A percentile compares a stretch with the other conserved stretches of the same genome.
These are phyloP conservation scores for Ganoderma resinaceum DNA, from an alignment of 1,284 basidiomycete genomes.

Conservation along the genomic window DNA sequence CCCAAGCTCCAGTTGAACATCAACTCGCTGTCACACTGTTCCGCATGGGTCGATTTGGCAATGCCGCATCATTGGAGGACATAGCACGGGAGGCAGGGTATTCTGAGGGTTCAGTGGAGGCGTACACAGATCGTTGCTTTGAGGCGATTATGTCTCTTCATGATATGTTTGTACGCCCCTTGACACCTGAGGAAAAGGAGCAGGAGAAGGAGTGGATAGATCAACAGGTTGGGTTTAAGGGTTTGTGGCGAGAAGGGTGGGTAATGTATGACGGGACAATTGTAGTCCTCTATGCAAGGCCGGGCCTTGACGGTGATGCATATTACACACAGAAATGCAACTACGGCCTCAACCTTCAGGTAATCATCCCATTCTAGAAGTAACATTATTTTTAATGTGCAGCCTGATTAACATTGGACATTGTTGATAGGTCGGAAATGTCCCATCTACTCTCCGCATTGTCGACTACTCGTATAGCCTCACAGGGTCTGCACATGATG, in stretches of 20 bases:
- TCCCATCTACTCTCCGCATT: conserved; percentile 38
- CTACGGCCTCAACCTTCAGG: conserved; percentile 45
- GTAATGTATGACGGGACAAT: conserved; percentile 46
- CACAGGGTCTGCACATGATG: conserved; percentile 40
- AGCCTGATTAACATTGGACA: background rate
- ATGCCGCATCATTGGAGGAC: conserved; percentile 43
- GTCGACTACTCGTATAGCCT: conserved; percentile 41
- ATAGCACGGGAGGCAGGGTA: conserved; percentile 41
- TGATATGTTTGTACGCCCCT: conserved; percentile 37
- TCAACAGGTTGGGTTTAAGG: conserved; percentile 39
- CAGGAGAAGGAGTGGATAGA: conserved; percentile 49
- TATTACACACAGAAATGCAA: conserved; percentile 47
- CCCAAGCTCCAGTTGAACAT: conserved; percentile 41
- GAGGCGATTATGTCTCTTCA: conserved; percentile 39
- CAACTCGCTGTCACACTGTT: conserved; percentile 48
- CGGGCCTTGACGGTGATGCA: conserved; percentile 41
- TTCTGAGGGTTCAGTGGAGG: conserved; percentile 42
- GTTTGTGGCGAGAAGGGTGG: conserved; percentile 33
- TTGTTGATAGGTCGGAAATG: conserved; percentile 25
- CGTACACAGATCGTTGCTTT: conserved; percentile 41
- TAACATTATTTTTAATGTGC: background rate
- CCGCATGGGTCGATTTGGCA: conserved; percentile 44
- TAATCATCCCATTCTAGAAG: no score
- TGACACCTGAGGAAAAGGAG: conserved; percentile 43
- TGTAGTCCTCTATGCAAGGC: conserved; percentile 41